Conservation (phyloP, 441 rosid genomes). For the Euphorbia corollata region DNA sequence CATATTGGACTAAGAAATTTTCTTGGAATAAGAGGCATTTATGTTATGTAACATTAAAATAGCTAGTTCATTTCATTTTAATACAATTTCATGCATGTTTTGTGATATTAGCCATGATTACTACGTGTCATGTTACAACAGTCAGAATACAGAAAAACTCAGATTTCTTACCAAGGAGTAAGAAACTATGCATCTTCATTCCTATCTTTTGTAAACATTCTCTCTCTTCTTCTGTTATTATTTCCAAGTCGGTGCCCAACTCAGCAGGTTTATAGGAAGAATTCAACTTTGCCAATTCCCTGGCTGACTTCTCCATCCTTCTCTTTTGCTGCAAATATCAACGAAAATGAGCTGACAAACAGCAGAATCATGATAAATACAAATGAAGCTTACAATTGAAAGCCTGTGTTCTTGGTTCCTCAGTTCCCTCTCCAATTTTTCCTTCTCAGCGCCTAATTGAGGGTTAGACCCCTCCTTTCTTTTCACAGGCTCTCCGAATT, state of each 20-base stretch:
- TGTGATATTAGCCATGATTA: background rate
- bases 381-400: slow-evolving; percentile 44
- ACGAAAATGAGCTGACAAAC: slow-evolving; percentile 13
- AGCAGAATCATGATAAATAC: background rate
- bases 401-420: slow-evolving; percentile 56
- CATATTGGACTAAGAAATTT: too few species aligned
- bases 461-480: slow-evolving; percentile 30
- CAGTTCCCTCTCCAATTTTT: slow-evolving; percentile 45
- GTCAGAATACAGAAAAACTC: background rate
- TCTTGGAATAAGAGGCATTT: too few species aligned
- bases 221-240: slow-evolving; percentile 69
- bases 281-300: slow-evolving; percentile 45
- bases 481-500: slow-evolving; percentile 31
- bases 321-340: slow-evolving; percentile 45
- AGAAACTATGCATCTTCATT: slow-evolving; percentile 47
- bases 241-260: slow-evolving; percentile 48
- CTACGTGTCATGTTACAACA: background rate
- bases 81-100: background rate
- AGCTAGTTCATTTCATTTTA: background rate
- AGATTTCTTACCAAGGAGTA: slow-evolving; percentile 54
- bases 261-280: slow-evolving; percentile 40
- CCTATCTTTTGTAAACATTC: slow-evolving; percentile 66
- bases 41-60: background rate
- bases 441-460: slow-evolving; percentile 47
- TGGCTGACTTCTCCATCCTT: slow-evolving; percentile 51